Percentiles rank a stretch among this genome's conserved stretches.
Conservation (phyloP, 1,284 basidiomycete genomes). For the Heterobasidion occidentale region DNA sequence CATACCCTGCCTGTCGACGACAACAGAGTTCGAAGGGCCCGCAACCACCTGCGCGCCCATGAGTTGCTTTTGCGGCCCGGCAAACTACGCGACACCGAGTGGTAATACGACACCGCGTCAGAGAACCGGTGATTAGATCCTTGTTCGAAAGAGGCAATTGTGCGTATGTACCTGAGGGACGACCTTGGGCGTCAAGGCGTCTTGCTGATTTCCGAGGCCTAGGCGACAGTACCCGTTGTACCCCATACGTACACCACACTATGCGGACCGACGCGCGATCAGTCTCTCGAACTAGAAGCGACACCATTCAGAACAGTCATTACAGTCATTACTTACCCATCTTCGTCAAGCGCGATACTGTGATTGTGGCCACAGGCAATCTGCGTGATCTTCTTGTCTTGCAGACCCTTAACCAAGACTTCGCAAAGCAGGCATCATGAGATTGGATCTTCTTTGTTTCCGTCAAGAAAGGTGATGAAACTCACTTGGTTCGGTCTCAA, state of each 20-base stretch:
- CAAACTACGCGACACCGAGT: slow-evolving; percentile 44
- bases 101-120: not conserved
- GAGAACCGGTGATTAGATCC: not conserved
- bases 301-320: not conserved
- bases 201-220: slow-evolving; percentile 79
- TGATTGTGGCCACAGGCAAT: slow-evolving; percentile 88
- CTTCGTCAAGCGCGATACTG: slow-evolving; percentile 71
- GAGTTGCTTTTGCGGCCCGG: slow-evolving; percentile 57
- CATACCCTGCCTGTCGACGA: slow-evolving; percentile 78
- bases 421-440: slow-evolving; percentile 7
- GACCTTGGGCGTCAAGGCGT: slow-evolving; percentile 66
- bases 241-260: slow-evolving; percentile 81
- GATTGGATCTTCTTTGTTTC: not conserved
- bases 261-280: slow-evolving; percentile 4
- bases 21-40: slow-evolving; percentile 78
- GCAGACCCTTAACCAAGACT: slow-evolving; percentile 69
- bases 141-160: not conserved
- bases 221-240: slow-evolving; percentile 79
- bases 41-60: slow-evolving; percentile 67
- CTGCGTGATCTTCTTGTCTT: slow-evolving; percentile 69
- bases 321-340: slow-evolving; percentile 42
- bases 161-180: slow-evolving; percentile 54
- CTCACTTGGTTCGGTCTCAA: slow-evolving; percentile 69
- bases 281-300: not conserved
- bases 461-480: slow-evolving; percentile 9